Base-by-base conservation (phyloP, 1,284 basidiomycete species). In the Pyrrhoderma noxium region DNA sequence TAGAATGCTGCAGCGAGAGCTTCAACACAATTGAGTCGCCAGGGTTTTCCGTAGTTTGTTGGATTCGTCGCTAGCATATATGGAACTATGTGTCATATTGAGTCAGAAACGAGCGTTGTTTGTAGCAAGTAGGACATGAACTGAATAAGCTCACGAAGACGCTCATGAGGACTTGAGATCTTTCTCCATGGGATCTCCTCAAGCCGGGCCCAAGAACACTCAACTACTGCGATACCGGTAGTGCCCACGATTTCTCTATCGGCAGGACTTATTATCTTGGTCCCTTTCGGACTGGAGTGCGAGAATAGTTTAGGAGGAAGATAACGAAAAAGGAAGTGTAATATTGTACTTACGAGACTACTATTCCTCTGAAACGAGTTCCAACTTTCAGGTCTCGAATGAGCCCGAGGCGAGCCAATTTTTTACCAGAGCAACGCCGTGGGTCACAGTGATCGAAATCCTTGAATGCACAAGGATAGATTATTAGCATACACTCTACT, bases 391-490 rank as follows among this genome's bases (percentile, higher is more conserved):
- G 77, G 55, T 91, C 84, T 51, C 79, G 82, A 62, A 97, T 89
- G 31, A 98, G 71, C 1, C 91, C 90, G 18, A 93, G 75, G 3
- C 95, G 75, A 0, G 91, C 74, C 0, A 99, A 79, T 64, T 93
- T 95, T 73, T 97, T 97, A 9, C 95, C 95, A 7, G 91, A 94
- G 62, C 95, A 99, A 35, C 92, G 81, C 47, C 83, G 82, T 0
- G 95, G 94, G 66, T 99, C 94, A 65, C 95, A 98, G 65, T 98
- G 95, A 64, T 92, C 87, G 66, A 99, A 97, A 65, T 98, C 95
- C 91, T 93, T 48, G 8, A 38, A 45, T 8, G n/a, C 35, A 37
- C 11, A 14, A 37, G 11, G 23, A 47, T 36, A 16, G 8, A 41
- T 21, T 13, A 38, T 38, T n/a, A n/a, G n/a, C n/a, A n/a, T n/a